Conservation (phyloP, 1,284 basidiomycete species). For the Paramarasmius palmivorus region DNA sequence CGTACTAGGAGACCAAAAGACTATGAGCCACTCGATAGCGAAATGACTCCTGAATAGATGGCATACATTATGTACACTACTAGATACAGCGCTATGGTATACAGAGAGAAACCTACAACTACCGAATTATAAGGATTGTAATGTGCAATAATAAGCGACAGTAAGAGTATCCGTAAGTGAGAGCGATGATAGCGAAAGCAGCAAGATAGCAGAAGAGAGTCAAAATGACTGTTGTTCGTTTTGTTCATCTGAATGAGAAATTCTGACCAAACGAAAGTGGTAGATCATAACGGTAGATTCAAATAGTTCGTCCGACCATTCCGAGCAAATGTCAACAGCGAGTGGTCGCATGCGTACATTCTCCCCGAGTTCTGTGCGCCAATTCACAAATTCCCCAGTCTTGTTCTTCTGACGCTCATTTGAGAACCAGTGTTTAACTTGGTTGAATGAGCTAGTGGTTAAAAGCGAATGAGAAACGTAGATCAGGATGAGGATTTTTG, state of each 20-base stretch:
- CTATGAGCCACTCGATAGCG: conserved; percentile 31
- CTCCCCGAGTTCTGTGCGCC: conserved; percentile 41
- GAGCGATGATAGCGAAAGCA: not conserved
- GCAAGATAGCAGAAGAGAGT: not conserved
- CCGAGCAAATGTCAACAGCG: conserved; percentile 42
- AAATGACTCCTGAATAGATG: conserved; percentile 23
- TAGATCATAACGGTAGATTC: conserved; percentile 42
- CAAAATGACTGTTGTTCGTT: not conserved
- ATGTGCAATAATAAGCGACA: too few relatives aligned
- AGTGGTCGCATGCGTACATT: conserved; percentile 47
- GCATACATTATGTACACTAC: conserved; percentile 12
- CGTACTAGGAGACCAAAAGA: conserved; percentile 18
- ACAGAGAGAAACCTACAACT: not conserved
- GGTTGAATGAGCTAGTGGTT: conserved; percentile 46
- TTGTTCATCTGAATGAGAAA: not conserved
- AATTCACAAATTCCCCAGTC: conserved; percentile 24
- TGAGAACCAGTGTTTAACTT: conserved; percentile 64
- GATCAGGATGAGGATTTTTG: conserved; percentile 3
- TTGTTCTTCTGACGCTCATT: conserved; percentile 51
- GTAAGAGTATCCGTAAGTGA: not conserved
- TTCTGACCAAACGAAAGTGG: not conserved
- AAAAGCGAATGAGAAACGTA: conserved; percentile 11
- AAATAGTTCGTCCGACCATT: conserved; percentile 58
- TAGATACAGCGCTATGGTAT: conserved; percentile 2
- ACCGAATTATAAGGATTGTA: not conserved